Evolutionary conservation across 129 eudicot species (phyloP).

Genomic region (Flaveria ramosissima): DNA sequence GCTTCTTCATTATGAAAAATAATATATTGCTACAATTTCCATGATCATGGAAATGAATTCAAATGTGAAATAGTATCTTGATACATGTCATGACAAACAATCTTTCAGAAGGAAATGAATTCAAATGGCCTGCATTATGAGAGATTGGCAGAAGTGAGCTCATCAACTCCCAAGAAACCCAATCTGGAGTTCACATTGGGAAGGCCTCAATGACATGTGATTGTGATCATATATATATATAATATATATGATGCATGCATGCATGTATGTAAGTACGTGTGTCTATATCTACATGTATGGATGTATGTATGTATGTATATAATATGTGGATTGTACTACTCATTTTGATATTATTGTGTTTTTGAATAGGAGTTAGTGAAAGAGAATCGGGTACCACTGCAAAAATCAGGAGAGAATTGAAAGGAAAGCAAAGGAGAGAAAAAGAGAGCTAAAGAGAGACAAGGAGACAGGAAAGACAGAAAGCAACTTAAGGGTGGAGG

Average conservation of each 20-base stretch:
- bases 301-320: not conserved
- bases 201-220: slow-evolving; percentile 54
- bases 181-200: slow-evolving; percentile 96
- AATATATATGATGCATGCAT: not conserved
- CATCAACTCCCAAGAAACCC: slow-evolving; percentile 77
- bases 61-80: not conserved
- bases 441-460: slow-evolving; percentile 61
- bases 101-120: slow-evolving; percentile 68
- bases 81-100: slow-evolving; percentile 18
- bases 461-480: slow-evolving; percentile 88
- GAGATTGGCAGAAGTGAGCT: slow-evolving; percentile 72
- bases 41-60: no score
- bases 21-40: not conserved
- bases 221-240: slow-evolving; percentile 1
- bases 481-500: slow-evolving; percentile 57
- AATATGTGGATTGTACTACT: slow-evolving; percentile 40
- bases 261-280: not conserved
- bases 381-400: slow-evolving; percentile 84
- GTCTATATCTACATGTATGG: not conserved
- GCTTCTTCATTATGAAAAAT: slow-evolving; percentile 10
- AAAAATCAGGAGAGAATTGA: slow-evolving; percentile 36
- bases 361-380: slow-evolving; percentile 54
- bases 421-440: slow-evolving; percentile 39
- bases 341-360: slow-evolving; percentile 64
- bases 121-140: slow-evolving; percentile 68